Percentiles rank a stretch among this genome's conserved stretches.
These are phyloP conservation scores for Dothideomycetes sp. DNA, from an alignment of 2,329 filamentous ascomycete species.

Conservation along the genomic window DNA sequence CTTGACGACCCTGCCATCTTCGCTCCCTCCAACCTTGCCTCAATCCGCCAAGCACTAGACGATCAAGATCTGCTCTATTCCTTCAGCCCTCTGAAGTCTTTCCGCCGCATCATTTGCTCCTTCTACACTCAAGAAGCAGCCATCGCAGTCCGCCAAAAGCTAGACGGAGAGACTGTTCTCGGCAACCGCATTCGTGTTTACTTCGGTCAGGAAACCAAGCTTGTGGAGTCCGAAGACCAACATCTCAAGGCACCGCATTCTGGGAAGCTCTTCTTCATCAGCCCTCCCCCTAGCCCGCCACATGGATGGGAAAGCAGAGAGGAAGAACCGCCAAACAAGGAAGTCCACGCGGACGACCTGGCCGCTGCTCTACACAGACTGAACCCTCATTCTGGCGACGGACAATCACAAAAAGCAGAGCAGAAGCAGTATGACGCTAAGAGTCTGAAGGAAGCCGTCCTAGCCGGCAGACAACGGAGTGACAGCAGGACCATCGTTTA, in stretches of 20 bases:
- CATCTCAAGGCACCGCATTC: slow-evolving; percentile 46
- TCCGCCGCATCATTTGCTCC: slow-evolving; percentile 70
- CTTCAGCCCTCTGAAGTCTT: slow-evolving; percentile 71
- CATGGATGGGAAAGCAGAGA: slow-evolving; percentile 54
- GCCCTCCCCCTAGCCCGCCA: slow-evolving; percentile 51
- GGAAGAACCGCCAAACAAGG: slow-evolving; percentile 55
- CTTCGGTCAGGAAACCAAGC: slow-evolving; percentile 42
- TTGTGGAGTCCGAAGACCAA: slow-evolving; percentile 27
- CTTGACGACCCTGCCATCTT: slow-evolving; percentile 65
- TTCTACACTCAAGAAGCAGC: slow-evolving; percentile 63
- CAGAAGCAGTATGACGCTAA: slow-evolving; percentile 13
- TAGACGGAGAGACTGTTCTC: slow-evolving; percentile 64
- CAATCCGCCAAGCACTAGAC: slow-evolving; percentile 60
- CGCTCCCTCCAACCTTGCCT: slow-evolving; percentile 59
- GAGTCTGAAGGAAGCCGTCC: slow-evolving; percentile 6
- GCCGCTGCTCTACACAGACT: slow-evolving; percentile 45
- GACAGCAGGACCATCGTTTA: slow-evolving; percentile 46
- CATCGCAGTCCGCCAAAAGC: slow-evolving; percentile 57
- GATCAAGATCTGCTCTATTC: slow-evolving; percentile 61
- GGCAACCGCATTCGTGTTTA: slow-evolving; percentile 59
- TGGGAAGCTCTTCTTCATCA: slow-evolving; percentile 56
- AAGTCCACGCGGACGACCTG: slow-evolving; percentile 52
- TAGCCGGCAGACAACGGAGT: not conserved
- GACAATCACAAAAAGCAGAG: slow-evolving; percentile 6
- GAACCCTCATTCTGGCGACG: slow-evolving; percentile 28